Percentiles rank a stretch among this genome's conserved stretches.
phyloP scores from a whole-genome alignment of 106 monocot species.

The Acanthochlamys bracteata region DNA sequence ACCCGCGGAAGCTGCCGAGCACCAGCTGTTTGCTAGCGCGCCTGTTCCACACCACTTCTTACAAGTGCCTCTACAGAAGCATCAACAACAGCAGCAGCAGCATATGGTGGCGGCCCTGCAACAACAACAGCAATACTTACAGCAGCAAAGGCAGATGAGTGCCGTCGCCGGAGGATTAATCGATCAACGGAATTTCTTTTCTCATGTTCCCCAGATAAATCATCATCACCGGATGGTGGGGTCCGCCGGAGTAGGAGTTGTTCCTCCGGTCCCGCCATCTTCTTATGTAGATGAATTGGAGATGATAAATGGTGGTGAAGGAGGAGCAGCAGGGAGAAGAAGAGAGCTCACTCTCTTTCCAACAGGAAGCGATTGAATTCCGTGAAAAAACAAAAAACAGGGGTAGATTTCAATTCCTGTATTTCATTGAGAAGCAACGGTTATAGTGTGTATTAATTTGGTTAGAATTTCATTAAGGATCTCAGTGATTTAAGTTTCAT shows the following conservation, averaged over 20 bases:
- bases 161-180: conserved; percentile 10
- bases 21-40: conserved; percentile 61
- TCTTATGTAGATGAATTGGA: conserved; percentile 56
- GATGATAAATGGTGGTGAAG: conserved; percentile 7
- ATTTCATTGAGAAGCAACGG: too few species aligned
- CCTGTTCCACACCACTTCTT: conserved; percentile 68
- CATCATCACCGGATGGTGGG: conserved; percentile 35
- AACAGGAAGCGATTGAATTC: conserved; percentile 36
- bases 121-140: conserved; percentile 22
- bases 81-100: conserved; percentile 16
- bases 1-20: conserved; percentile 28
- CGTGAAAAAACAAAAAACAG: too few species aligned
- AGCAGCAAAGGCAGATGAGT: conserved; percentile 30
- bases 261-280: conserved; percentile 9
- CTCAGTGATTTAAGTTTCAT: too few species aligned
- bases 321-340: conserved; percentile 27
- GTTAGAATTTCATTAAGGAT: too few species aligned
- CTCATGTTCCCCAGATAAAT: conserved; percentile 16
- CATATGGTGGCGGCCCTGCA: conserved; percentile 20
- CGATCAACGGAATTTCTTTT: conserved; percentile 35
- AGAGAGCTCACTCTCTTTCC: conserved; percentile 84
- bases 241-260: conserved; percentile 10
- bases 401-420: too few species aligned
- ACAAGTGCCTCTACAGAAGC: conserved; percentile 11
- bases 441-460: too few species aligned